Evolutionary conservation across 352 stramenopile species (phyloP), one percentile per base, ranked within the genome.

Genomic region (Phytophthora megakarya): DNA sequence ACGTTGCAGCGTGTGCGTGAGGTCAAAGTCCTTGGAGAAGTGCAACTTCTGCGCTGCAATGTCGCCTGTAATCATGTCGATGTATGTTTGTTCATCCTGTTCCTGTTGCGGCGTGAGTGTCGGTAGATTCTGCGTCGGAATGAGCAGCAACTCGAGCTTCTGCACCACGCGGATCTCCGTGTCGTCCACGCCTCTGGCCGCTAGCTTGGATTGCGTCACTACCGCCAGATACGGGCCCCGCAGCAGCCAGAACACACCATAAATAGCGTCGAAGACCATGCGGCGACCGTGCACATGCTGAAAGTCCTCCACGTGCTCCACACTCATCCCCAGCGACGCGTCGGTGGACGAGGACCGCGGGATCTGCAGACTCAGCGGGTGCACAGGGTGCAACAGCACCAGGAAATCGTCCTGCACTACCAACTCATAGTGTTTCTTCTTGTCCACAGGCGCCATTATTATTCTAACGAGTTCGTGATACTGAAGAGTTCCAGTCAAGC

Each of bases 1-100:
- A 85, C 88, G 85, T 55, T 95, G 84, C n/a, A 89, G 48, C 22
- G 86, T 72, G 56, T 94, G 81, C 21, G 86, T 92, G 25, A 94
- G 68, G 70, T 96, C 86, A 46, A 84, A 92, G 44, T 92, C 67
- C 53, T 75, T 73, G 9, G 81, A 73, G 55, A 92, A 95, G 57
- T 95, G 89, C 54, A 96, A 65, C 64, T 87, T 70, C 43, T 88
- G 75, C 3, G 51, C 51, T n/a, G 68, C 67, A 43, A 91, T 86
- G 33, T 88, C 57, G 23, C 15, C 37, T 25, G 74, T 85, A 39
- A 91, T 73, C 82, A 91, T 89, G 35, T 72, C 54, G 19, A 91
- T 72, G 55, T 86, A 91, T 51, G 55, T 70, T 23, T 63, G 67
- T 50, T 91, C 82, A 58, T 91, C 82, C 47, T 88, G 61, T 32